Evolutionary conservation across 2,329 filamentous ascomycete genomes (phyloP).

Genomic region (Pyrenophora graminea): DNA sequence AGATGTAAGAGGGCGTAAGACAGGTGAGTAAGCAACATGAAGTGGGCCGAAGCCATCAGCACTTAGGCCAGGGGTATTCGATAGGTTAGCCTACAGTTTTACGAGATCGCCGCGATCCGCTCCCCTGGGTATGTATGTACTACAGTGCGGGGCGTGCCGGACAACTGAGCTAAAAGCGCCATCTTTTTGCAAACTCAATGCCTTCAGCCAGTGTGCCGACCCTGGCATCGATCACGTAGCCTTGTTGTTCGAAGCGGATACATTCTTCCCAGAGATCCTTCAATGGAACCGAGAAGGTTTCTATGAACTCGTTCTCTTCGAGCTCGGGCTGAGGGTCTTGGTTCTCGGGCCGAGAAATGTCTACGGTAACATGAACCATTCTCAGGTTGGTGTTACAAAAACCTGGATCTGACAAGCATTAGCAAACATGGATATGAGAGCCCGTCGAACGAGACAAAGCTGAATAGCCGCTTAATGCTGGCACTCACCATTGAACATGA

Average conservation of each 20-base stretch:
- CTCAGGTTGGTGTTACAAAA: constrained; percentile 53
- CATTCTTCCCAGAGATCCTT: constrained; percentile 67
- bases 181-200: constrained; percentile 69
- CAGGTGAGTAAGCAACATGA: no score
- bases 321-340: constrained; percentile 69
- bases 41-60: no score
- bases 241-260: constrained; percentile 68
- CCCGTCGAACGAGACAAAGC: not conserved
- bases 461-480: no score
- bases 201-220: constrained; percentile 79
- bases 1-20: no score
- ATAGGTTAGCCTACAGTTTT: no score
- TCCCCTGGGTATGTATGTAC: fast-evolving
- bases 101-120: not conserved
- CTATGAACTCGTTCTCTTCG: constrained; percentile 82
- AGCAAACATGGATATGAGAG: not conserved
- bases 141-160: not conserved
- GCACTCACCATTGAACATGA: constrained; percentile 51
- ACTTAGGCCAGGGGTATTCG: no score
- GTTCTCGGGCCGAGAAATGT: constrained; percentile 71
- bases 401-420: constrained; percentile 41
- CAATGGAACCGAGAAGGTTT: constrained; percentile 72
- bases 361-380: constrained; percentile 74
- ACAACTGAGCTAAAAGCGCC: constrained; percentile 33
- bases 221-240: constrained; percentile 78